Percentiles rank a stretch among this genome's conserved stretches.
Conservation (phyloP, 148 eudicot species). For the Rhododendron vialii region DNA sequence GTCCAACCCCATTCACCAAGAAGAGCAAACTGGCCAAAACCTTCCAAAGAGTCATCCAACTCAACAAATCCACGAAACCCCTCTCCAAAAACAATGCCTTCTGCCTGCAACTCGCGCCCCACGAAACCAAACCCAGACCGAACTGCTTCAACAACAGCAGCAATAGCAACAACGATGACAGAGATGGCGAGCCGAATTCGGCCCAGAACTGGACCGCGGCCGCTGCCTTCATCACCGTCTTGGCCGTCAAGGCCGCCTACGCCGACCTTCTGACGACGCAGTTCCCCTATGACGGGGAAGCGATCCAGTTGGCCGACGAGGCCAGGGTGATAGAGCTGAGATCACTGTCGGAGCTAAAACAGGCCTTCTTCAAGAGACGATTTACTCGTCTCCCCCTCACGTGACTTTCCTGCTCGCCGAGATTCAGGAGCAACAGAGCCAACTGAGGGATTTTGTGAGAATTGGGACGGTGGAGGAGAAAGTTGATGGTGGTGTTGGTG, state of each 20-base stretch:
- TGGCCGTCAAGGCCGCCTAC: slow-evolving; percentile 68
- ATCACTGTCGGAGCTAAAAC: slow-evolving; percentile 57
- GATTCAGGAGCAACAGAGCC: slow-evolving; percentile 84
- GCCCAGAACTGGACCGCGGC: slow-evolving; percentile 27
- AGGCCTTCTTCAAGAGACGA: slow-evolving; percentile 37
- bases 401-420: slow-evolving; percentile 67
- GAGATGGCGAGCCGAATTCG: not conserved
- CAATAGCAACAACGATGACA: not conserved
- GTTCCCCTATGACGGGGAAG: slow-evolving; percentile 56
- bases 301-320: slow-evolving; percentile 60
- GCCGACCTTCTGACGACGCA: slow-evolving; percentile 84
- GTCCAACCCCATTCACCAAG: slow-evolving; percentile 29
- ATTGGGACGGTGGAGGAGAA: no score
- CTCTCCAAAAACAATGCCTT: slow-evolving; percentile 21
- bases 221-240: slow-evolving; percentile 61
- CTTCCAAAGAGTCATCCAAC: slow-evolving; percentile 40
- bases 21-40: slow-evolving; percentile 47
- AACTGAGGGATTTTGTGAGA: no score
- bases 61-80: slow-evolving; percentile 23
- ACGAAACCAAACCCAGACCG: slow-evolving; percentile 20
- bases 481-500: no score
- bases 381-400: slow-evolving; percentile 73
- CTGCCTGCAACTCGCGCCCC: slow-evolving; percentile 23
- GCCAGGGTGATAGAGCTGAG: slow-evolving; percentile 55
- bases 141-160: slow-evolving; percentile 1